Percentiles rank a stretch among this genome's conserved stretches.
Conservation (phyloP, 805 yeast genomes). For the Metschnikowia colocasiae region DNA sequence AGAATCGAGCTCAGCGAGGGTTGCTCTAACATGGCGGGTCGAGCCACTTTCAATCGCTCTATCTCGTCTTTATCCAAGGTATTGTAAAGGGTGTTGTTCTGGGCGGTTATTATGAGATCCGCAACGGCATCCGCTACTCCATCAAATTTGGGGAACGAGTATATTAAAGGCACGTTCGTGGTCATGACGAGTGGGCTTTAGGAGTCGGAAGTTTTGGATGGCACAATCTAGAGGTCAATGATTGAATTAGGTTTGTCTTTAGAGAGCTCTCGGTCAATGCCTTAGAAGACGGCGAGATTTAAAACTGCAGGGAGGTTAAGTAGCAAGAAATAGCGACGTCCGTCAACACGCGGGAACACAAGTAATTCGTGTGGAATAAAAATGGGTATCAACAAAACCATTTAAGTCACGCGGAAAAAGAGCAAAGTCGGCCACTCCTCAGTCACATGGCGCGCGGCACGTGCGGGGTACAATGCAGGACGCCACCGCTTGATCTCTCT, state of each 20-base stretch:
- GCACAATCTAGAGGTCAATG: conserved; percentile 1
- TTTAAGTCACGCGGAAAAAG: conserved; percentile 7
- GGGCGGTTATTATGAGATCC: conserved; percentile 87
- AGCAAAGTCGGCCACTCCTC: conserved; percentile 8
- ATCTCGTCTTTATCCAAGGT: conserved; percentile 36
- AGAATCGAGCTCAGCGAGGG: conserved; percentile 13
- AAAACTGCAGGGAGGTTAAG: background rate
- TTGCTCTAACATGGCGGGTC: conserved; percentile 14
- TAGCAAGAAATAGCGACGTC: conserved; percentile 4
- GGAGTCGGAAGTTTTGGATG: conserved; percentile 1
- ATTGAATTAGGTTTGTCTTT: background rate
- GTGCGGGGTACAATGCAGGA: conserved; percentile 1
- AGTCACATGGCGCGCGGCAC: background rate
- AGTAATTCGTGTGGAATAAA: background rate
- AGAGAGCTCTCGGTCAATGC: background rate
- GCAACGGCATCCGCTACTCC: conserved; percentile 97
- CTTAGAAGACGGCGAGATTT: background rate
- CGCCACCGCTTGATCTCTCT: conserved; percentile 1
- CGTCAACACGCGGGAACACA: background rate
- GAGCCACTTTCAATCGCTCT: conserved; percentile 28
- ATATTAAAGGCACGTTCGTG: conserved; percentile 88
- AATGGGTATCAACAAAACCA: conserved; percentile 5
- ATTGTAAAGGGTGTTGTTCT: conserved; percentile 61
- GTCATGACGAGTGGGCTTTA: conserved; percentile 51
- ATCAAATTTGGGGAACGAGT: conserved; percentile 84